Percentiles rank a stretch among this genome's conserved stretches.
These are phyloP conservation scores for Goffeauzyma gilvescens DNA, from an alignment of 768 basidiomycete genomes.

Conservation along the genomic window DNA sequence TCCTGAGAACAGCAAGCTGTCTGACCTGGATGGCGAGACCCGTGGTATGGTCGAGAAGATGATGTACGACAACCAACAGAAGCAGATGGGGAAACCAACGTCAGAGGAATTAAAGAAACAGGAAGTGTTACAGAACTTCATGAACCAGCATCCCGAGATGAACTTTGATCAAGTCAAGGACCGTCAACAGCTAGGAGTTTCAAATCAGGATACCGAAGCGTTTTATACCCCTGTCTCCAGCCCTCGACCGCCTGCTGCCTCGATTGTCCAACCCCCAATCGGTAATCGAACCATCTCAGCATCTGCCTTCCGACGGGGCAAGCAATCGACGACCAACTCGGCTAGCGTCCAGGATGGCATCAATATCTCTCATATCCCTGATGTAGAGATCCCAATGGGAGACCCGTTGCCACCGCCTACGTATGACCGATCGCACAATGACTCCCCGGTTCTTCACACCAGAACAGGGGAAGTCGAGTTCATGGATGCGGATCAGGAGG, in stretches of 20 bases:
- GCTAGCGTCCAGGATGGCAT: neutral
- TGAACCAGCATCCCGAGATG: neutral
- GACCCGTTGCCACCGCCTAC: conserved; percentile 2
- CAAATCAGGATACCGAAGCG: neutral
- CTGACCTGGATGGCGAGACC: conserved; percentile 89
- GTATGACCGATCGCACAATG: conserved; percentile 1
- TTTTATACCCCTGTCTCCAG: conserved; percentile 8
- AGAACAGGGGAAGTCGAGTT: too few relatives aligned
- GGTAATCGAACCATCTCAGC: conserved; percentile 10
- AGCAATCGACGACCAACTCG: neutral
- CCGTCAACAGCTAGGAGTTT: conserved; percentile 1
- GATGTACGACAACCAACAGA: conserved; percentile 49
- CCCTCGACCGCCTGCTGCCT: conserved; percentile 3
- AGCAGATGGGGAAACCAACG: conserved; percentile 88
- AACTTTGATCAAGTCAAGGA: neutral
- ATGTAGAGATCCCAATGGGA: neutral
- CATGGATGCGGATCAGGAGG: too few relatives aligned
- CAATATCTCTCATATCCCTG: neutral
- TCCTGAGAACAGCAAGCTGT: conserved; percentile 83
- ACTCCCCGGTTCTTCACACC: neutral
- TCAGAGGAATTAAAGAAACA: conserved; percentile 84
- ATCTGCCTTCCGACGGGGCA: conserved; percentile 9
- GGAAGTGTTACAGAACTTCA: conserved; percentile 41
- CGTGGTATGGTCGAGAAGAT: conserved; percentile 99
- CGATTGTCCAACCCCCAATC: neutral